phyloP scores from a whole-genome alignment of 2,329 filamentous ascomycete genomes.

The Elsinoe australis region DNA sequence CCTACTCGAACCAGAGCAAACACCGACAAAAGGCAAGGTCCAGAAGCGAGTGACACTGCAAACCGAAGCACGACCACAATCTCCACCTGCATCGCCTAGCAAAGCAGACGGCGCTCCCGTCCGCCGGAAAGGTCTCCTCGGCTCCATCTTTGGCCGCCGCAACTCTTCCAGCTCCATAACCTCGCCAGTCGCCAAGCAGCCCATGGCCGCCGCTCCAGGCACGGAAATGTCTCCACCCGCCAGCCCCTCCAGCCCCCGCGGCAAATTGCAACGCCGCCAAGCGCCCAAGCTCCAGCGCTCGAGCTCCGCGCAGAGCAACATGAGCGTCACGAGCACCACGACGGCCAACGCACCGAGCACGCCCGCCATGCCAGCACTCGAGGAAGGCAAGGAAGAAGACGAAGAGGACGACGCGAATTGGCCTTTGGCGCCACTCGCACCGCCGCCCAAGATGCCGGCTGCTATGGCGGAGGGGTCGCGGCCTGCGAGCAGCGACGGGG shows the following conservation, averaged over 20 bases:
- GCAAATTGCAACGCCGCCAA: slow-evolving; percentile 43
- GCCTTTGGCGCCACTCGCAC: slow-evolving; percentile 40
- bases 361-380: slow-evolving; percentile 3
- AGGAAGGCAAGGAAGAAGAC: slow-evolving; percentile 19
- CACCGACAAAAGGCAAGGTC: slow-evolving; percentile 23
- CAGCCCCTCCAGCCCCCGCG: slow-evolving; percentile 26
- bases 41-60: slow-evolving; percentile 21
- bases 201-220: slow-evolving; percentile 16
- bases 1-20: slow-evolving; percentile 19
- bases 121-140: slow-evolving; percentile 29
- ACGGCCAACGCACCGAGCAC: not conserved
- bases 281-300: slow-evolving; percentile 26
- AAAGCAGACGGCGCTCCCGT: slow-evolving; percentile 7
- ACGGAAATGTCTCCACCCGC: slow-evolving; percentile 17
- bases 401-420: slow-evolving; percentile 29
- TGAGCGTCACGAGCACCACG: not conserved
- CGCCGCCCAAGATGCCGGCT: slow-evolving; percentile 23
- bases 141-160: slow-evolving; percentile 31
- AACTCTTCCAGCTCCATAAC: slow-evolving; percentile 23
- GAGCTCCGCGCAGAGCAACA: not conserved
- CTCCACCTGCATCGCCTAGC: not conserved
- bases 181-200: slow-evolving; percentile 20
- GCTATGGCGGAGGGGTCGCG: slow-evolving; percentile 21
- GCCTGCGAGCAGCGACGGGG: slow-evolving; percentile 31
- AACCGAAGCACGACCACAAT: not conserved